Conservation (phyloP, 2,329 filamentous ascomycete species). For the Colletotrichum sp. region DNA sequence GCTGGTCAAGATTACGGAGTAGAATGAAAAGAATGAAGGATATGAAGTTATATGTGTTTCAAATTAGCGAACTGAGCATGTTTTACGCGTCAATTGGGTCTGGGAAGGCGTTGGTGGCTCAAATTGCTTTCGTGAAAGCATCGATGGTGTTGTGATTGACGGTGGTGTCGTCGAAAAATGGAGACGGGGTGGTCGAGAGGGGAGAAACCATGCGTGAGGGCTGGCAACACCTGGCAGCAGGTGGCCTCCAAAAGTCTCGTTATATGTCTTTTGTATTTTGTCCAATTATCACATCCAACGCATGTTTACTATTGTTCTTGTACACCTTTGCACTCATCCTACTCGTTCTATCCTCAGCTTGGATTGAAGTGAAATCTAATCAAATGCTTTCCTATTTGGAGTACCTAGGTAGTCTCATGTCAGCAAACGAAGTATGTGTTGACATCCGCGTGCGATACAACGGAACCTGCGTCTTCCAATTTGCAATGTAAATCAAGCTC, state of each 20-base stretch:
- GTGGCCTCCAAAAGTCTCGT: not conserved
- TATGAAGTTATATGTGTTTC: not conserved
- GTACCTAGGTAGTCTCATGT: too few relatives aligned
- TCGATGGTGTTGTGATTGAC: not conserved
- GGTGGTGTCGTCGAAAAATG: not conserved
- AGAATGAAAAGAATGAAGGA: not conserved
- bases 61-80: not conserved
- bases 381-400: not conserved
- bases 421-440: not conserved
- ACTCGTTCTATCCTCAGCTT: not conserved
- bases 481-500: not conserved
- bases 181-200: not conserved
- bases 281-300: not conserved
- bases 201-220: rapidly evolving
- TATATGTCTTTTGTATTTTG: not conserved
- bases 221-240: rapidly evolving
- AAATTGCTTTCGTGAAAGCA: not conserved
- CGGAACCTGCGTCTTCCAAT: not conserved
- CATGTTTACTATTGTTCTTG: not conserved
- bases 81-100: not conserved
- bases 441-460: not conserved
- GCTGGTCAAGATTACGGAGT: not conserved
- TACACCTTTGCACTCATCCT: not conserved
- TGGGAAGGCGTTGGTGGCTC: not conserved
- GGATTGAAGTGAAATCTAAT: rapidly evolving